phyloP scores from a whole-genome alignment of 805 yeast species.

The Yamadazyma phyllophila region DNA sequence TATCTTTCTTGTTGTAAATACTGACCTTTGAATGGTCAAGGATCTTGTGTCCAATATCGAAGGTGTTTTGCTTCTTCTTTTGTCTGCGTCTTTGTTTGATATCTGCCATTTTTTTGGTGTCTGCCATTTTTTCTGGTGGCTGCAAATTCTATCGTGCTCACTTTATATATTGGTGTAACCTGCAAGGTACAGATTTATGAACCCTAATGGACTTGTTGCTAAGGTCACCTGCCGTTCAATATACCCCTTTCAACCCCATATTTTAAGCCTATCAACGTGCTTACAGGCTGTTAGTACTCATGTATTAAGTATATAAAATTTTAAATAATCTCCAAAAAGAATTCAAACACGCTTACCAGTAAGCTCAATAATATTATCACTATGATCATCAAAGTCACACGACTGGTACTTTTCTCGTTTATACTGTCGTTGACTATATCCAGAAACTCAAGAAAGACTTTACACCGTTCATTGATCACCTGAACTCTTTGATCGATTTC shows the following conservation, averaged over 20 bases:
- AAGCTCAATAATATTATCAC: slow-evolving; percentile 76
- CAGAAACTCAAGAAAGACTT: slow-evolving; percentile 88
- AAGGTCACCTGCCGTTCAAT: background rate
- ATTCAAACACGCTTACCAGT: slow-evolving; percentile 73
- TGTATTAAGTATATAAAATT: background rate
- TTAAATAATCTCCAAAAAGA: slow-evolving; percentile 46
- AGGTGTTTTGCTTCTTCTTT: background rate
- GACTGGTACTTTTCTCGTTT: slow-evolving; percentile 87
- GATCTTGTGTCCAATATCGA: background rate
- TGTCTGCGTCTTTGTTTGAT: background rate
- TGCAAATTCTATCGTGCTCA: slow-evolving; percentile 1
- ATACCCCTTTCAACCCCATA: too few relatives aligned
- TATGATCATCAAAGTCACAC: slow-evolving; percentile 89
- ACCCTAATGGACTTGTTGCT: background rate
- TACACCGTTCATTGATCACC: slow-evolving; percentile 89
- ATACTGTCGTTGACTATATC: slow-evolving; percentile 92
- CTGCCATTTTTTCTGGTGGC: slow-evolving; percentile 3
- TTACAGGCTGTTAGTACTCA: background rate
- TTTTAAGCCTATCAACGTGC: too few relatives aligned
- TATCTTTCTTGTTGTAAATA: background rate
- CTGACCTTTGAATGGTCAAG: background rate
- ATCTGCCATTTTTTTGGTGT: slow-evolving; percentile 1
- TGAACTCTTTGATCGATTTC: slow-evolving; percentile 95
- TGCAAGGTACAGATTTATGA: background rate
- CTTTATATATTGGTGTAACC: slow-evolving; percentile 1